These are phyloP conservation scores for Arxiozyma bovina DNA, from an alignment of 1,139 yeast species.

Conservation along the genomic window DNA sequence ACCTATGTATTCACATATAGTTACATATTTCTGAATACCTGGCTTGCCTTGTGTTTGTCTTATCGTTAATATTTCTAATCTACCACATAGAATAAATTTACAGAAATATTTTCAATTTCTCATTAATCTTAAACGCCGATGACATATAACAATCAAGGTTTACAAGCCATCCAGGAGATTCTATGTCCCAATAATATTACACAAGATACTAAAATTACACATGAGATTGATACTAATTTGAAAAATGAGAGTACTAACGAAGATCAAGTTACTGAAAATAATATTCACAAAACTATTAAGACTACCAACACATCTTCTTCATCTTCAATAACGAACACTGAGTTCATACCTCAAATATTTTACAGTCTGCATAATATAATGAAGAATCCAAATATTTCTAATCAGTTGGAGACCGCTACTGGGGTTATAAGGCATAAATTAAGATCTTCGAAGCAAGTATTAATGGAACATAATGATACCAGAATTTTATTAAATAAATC, in stretches of 20 bases:
- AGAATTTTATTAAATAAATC: slow-evolving; percentile 21
- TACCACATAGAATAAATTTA: neutral
- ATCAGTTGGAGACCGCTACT: slow-evolving; percentile 27
- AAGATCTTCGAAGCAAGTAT: slow-evolving; percentile 23
- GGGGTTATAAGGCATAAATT: slow-evolving; percentile 29
- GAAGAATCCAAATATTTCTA: slow-evolving; percentile 26
- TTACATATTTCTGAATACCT: neutral
- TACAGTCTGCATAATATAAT: slow-evolving; percentile 26
- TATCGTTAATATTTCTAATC: too few species aligned
- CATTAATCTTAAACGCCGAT: neutral
- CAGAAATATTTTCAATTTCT: neutral
- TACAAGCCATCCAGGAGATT: neutral
- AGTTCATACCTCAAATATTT: slow-evolving; percentile 30
- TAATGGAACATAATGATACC: slow-evolving; percentile 20
- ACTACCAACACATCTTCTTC: slow-evolving; percentile 2
- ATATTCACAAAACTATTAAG: neutral
- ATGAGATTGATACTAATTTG: neutral
- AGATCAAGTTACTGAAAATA: neutral
- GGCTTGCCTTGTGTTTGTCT: too few species aligned
- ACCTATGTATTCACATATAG: too few species aligned
- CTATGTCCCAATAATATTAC: neutral
- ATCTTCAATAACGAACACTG: slow-evolving; percentile 14
- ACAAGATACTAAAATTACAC: neutral
- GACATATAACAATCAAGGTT: neutral
- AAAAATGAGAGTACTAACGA: neutral